phyloP scores from a whole-genome alignment of 2,329 filamentous ascomycete genomes.

The Geosmithia flava region DNA sequence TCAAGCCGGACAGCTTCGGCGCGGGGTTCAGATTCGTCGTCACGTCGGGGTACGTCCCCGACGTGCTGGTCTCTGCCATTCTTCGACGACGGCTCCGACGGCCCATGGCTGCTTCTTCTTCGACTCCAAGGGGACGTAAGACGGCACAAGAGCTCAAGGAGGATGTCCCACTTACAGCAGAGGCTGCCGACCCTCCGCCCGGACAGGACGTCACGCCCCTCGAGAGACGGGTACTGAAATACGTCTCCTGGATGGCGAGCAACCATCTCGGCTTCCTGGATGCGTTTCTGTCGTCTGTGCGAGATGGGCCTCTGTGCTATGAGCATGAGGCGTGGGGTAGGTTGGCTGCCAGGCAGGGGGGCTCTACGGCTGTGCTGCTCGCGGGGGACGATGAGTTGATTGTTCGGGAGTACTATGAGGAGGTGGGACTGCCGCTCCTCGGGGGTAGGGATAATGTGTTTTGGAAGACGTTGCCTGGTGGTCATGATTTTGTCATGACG shows the following conservation, averaged over 20 bases:
- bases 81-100: constrained; percentile 34
- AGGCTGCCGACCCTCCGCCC: constrained; percentile 19
- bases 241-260: constrained; percentile 45
- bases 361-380: constrained; percentile 40
- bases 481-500: constrained; percentile 54
- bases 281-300: constrained; percentile 46
- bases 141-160: constrained; percentile 7
- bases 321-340: constrained; percentile 37
- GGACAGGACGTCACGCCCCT: constrained; percentile 20
- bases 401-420: constrained; percentile 32
- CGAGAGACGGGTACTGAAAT: constrained; percentile 32
- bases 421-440: constrained; percentile 35
- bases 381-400: constrained; percentile 39
- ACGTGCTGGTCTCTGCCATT: constrained; percentile 33
- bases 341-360: constrained; percentile 25
- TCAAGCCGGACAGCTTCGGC: constrained; percentile 44
- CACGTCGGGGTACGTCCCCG: constrained; percentile 40
- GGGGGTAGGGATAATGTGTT: constrained; percentile 35
- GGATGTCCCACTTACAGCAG: constrained; percentile 24
- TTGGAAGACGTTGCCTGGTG: constrained; percentile 39
- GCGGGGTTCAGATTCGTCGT: constrained; percentile 36
- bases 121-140: neutral
- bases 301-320: constrained; percentile 37
- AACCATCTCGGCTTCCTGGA: constrained; percentile 45
- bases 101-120: constrained; percentile 29